Evolutionary conservation across 2,329 filamentous ascomycete genomes (phyloP), one percentile per base, ranked within the genome.

Genomic region (Apiospora koreana): DNA sequence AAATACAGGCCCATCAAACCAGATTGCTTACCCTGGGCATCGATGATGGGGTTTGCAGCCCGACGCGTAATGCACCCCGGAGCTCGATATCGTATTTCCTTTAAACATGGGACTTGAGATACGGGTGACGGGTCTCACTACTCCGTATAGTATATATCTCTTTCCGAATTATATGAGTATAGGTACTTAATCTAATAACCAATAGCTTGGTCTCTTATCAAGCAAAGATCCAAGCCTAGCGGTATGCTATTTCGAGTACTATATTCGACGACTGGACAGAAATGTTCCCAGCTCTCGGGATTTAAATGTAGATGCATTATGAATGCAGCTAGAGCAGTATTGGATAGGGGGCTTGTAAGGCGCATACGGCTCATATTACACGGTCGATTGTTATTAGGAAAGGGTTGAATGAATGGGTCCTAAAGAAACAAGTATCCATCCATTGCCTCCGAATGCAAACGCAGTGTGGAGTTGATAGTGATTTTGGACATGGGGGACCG

Each of bases 361-460:
- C 54, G 31, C 54, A 35, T 12, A 38, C 31, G 18, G 31, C 18
- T 58, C 28, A 35, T 62, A 62, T 62, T 38, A 38, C 21, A 38
- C 38, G 54, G 54, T 35, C 54, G 54, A 62, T 62, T 62, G 54
- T 62, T 12, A 62, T 62, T 62, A 62, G 54, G 54, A 38, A 62
- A 35, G 54, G 54, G 54, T 62, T 38, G 21, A 62, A 62, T 62
- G 54, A 38, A 62, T 62, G 54, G 54, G 54, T 38, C 54, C 54
- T 8, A 12, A 18, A 62, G 54, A 62, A 62, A 62, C 54, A 62
- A 62, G 54, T 62, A 38, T 62, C 54, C 54, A 38, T 62, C 54
- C 54, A 38, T 58, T 21, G 31, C 54, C 18, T 38, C 31, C 8
- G 31, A 62, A 62, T 35, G n/a, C 54, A 35, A 62, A 35, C 31